Conservation (phyloP, 2,329 filamentous ascomycete species). For the Lojkania enalia region DNA sequence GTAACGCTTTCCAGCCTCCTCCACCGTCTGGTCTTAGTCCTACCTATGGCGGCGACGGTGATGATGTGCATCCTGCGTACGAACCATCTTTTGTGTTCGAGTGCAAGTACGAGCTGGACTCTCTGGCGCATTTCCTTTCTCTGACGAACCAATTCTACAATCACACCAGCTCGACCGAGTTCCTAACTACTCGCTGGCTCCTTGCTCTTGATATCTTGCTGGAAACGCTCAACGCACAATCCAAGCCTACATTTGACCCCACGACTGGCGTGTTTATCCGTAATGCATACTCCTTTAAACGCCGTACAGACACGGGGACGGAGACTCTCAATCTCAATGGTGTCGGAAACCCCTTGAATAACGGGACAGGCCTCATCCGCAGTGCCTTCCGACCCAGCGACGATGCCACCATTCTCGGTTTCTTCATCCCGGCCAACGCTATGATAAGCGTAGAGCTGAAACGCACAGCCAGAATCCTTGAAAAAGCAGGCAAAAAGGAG, state of each 20-base stretch:
- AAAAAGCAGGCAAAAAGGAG: conserved; percentile 58
- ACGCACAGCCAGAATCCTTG: conserved; percentile 72
- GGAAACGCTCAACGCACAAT: conserved; percentile 75
- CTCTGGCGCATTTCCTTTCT: conserved; percentile 85
- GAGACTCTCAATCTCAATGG: conserved; percentile 85
- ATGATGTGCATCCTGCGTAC: conserved; percentile 82
- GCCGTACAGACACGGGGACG: conserved; percentile 77
- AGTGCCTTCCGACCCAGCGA: conserved; percentile 95
- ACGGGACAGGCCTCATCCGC: conserved; percentile 80
- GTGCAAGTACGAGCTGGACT: conserved; percentile 99
- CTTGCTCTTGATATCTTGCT: conserved; percentile 75
- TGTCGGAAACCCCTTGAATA: conserved; percentile 87
- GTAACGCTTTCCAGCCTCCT: conserved; percentile 97
- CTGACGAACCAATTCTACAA: conserved; percentile 85
- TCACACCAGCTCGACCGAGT: conserved; percentile 75
- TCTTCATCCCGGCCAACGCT: conserved; percentile 93
- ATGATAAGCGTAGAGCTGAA: conserved; percentile 92
- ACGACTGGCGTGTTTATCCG: conserved; percentile 64
- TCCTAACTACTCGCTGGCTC: conserved; percentile 78
- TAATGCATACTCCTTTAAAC: conserved; percentile 87
- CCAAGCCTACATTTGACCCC: conserved; percentile 75
- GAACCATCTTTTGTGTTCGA: conserved; percentile 88
- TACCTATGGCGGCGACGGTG: conserved; percentile 78
- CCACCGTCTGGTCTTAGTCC: conserved; percentile 74
- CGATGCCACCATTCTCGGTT: conserved; percentile 91